Evolutionary conservation across 805 yeast species (phyloP).

Genomic region (Dipodascopsis uninucleata): DNA sequence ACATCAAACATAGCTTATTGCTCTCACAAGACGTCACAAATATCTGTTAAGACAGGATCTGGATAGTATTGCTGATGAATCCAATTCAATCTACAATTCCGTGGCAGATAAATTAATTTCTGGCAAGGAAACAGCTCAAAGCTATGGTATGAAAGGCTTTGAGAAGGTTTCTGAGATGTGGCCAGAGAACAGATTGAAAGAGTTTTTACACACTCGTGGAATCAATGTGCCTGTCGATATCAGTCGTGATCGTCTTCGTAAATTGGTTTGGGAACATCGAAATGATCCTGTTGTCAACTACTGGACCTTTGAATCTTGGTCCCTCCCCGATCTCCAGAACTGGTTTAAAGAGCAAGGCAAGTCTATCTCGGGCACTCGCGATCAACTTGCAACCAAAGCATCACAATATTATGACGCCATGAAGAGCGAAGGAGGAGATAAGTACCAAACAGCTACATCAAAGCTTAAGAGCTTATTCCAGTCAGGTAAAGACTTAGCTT

Average conservation of each 20-base stretch:
- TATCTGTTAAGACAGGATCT: constrained; percentile 34
- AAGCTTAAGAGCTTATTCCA: constrained; percentile 38
- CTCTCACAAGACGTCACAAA: constrained; percentile 35
- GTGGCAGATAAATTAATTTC: constrained; percentile 18
- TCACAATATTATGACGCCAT: constrained; percentile 47
- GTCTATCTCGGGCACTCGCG: constrained; percentile 43
- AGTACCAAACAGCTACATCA: constrained; percentile 41
- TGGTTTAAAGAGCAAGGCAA: constrained; percentile 50
- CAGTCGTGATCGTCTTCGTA: constrained; percentile 42
- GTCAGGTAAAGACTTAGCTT: constrained; percentile 42
- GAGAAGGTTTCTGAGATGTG: constrained; percentile 32
- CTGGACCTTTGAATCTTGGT: constrained; percentile 55
- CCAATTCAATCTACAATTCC: constrained; percentile 15
- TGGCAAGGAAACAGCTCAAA: constrained; percentile 23
- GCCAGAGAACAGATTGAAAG: constrained; percentile 37
- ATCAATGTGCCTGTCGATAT: constrained; percentile 32
- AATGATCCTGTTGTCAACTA: constrained; percentile 39
- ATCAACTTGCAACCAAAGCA: constrained; percentile 46
- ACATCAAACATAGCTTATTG: constrained; percentile 18
- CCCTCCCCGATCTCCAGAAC: constrained; percentile 44
- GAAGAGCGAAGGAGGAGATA: constrained; percentile 41
- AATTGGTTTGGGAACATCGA: constrained; percentile 42
- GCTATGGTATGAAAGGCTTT: constrained; percentile 26
- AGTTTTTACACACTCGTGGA: constrained; percentile 39
- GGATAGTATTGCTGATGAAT: constrained; percentile 19